phyloP scores from a whole-genome alignment of 2,329 filamentous ascomycete genomes.

The Claviceps quebecensis region DNA sequence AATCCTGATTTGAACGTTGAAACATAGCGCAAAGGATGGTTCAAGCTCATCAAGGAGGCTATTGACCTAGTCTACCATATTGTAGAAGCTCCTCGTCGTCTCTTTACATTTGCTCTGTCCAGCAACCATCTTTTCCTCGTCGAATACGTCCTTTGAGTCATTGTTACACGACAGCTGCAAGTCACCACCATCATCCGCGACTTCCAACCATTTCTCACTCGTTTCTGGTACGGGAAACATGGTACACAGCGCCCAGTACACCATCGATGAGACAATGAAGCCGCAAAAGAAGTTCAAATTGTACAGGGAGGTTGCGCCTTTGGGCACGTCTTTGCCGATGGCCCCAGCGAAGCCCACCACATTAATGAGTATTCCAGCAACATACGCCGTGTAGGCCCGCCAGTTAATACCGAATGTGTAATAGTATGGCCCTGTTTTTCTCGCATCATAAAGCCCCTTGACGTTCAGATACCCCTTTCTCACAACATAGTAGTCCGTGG shows the following conservation, averaged over 20 bases:
- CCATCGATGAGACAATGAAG: slow-evolving; percentile 51
- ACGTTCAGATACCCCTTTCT: slow-evolving; percentile 70
- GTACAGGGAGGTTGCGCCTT: slow-evolving; percentile 74
- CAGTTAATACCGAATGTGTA: slow-evolving; percentile 63
- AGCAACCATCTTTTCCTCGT: slow-evolving; percentile 19
- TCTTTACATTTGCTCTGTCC: slow-evolving; percentile 1
- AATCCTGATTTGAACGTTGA: too few relatives aligned
- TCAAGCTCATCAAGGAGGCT: too few relatives aligned
- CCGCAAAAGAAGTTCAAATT: slow-evolving; percentile 84
- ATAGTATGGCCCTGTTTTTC: slow-evolving; percentile 55
- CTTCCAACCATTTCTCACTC: slow-evolving; percentile 65
- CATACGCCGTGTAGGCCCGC: slow-evolving; percentile 72
- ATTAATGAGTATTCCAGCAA: slow-evolving; percentile 74
- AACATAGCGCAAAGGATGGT: too few relatives aligned
- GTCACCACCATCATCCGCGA: slow-evolving; percentile 49
- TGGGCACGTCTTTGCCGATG: slow-evolving; percentile 56
- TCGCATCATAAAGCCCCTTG: slow-evolving; percentile 64
- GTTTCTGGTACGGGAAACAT: slow-evolving; percentile 60
- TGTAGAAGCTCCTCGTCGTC: neutral
- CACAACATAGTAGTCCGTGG: slow-evolving; percentile 77
- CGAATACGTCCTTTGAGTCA: slow-evolving; percentile 22
- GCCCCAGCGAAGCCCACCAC: slow-evolving; percentile 84
- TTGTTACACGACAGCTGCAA: slow-evolving; percentile 33
- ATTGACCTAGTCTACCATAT: neutral
- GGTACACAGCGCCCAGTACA: slow-evolving; percentile 59